Percentiles rank a stretch among this genome's conserved stretches.
phyloP scores from a whole-genome alignment of 2,329 filamentous ascomycete species.

The Xylaria digitata region DNA sequence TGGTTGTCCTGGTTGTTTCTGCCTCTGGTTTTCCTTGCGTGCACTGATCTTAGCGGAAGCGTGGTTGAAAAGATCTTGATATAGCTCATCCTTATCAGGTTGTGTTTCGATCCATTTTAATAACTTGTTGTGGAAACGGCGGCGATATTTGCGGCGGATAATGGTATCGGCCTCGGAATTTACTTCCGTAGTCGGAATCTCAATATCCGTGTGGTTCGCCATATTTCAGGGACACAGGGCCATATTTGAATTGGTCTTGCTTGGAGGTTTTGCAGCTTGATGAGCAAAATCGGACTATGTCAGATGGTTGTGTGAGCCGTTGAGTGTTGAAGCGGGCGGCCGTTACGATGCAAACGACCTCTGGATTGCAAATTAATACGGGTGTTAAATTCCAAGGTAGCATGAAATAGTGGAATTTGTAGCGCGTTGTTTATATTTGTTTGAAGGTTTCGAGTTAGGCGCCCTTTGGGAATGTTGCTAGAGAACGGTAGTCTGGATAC shows the following conservation, averaged over 20 bases:
- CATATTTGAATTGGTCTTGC: not conserved
- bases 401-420: not conserved
- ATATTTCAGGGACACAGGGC: not conserved
- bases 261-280: not conserved
- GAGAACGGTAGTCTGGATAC: too few relatives aligned
- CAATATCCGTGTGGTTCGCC: not conserved
- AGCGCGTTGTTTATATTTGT: not conserved
- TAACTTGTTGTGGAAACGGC: too few relatives aligned
- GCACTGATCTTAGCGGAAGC: not conserved
- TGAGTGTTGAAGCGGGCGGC: not conserved
- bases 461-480: not conserved
- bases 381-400: not conserved
- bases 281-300: not conserved
- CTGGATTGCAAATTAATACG: not conserved
- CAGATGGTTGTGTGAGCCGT: not conserved
- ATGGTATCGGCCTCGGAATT: not conserved
- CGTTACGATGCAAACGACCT: not conserved
- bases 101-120: not conserved
- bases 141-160: not conserved
- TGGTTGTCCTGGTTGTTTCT: not conserved
- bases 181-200: not conserved
- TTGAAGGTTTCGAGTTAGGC: not conserved
- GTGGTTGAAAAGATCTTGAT: slow-evolving; percentile 1
- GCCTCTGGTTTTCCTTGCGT: not conserved
- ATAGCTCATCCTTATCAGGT: not conserved